Evolutionary conservation across 768 basidiomycete genomes (phyloP), one percentile per base, ranked within the genome.

Genomic region (Psilocybe subaeruginosa): DNA sequence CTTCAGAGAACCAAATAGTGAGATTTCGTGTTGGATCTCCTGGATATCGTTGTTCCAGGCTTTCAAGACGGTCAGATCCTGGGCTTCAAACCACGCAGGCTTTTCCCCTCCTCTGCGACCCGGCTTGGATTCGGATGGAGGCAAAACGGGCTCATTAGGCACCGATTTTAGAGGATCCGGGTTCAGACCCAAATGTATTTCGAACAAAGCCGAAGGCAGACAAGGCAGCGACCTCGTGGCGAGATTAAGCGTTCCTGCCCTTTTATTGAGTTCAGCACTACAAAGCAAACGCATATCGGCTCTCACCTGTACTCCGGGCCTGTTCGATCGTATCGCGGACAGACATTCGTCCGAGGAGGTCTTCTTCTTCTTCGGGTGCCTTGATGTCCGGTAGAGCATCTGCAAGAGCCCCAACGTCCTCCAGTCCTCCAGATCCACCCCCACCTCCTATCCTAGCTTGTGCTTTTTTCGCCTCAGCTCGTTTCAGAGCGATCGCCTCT

Each of bases 1-100:
- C 73, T 93, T 93, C 55, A 95, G 77, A 3, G 90, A 91, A 2
- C 92, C 92, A 69, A 95, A 95, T 48, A 93, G 79, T 0, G 90
- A 89, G 12, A 95, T 88, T 70, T 95, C 93, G 23, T 86, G 87
- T 65, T 93, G 92, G 30, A 95, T 80, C 68, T 91, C 90, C 16
- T 82, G 64, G 45, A 95, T 93, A 17, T 89, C 87, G 67, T 95
- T 94, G 67, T 87, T 89, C 84, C 89, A 89, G 14, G 86, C 87
- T 69, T 92, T 93, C 46, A 95, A 75, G 4, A 90, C 77, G 39
- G 84, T 82, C 19, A 95, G 74, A 73, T 95, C 92, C 69, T 90
- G 88, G 1, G 89, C 89, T 69, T 93, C 92, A 66, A 87, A 95
- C 91, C 92, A 92, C 1, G 89, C 80, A 11, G 89, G 85, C 19